Conservation (phyloP, 202 grass and related monocot genomes). For the Sporobolus alterniflorus region DNA sequence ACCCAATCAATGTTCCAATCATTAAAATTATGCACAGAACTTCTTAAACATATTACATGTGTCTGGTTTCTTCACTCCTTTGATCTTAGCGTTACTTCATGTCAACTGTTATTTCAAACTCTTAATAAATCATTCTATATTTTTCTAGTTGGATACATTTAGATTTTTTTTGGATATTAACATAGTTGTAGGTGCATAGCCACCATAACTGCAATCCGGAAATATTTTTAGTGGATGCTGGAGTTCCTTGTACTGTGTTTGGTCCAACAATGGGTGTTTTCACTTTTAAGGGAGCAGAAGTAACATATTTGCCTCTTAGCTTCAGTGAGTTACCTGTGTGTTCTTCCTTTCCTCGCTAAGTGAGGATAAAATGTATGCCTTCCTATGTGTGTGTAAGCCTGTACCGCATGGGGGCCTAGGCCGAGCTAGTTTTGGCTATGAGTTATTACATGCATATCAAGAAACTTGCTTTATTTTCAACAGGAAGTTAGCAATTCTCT, state of each 20-base stretch:
- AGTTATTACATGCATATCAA: not conserved
- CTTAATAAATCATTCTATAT: not conserved
- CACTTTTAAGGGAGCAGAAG: not conserved
- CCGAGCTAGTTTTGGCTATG: not conserved
- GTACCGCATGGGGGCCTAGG: not conserved
- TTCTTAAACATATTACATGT: not conserved
- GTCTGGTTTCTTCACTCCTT: slow-evolving; percentile 1
- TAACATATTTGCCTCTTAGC: not conserved
- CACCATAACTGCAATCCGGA: not conserved
- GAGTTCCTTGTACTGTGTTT: not conserved
- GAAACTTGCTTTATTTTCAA: not conserved
- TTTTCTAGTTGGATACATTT: not conserved
- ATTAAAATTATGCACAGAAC: not conserved
- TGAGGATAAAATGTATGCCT: not conserved
- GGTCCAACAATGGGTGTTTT: not conserved
- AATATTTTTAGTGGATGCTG: not conserved
- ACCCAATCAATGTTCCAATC: not conserved
- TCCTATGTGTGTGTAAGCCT: not conserved
- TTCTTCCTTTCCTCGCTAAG: not conserved
- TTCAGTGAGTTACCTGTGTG: not conserved
- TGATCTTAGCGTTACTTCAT: not conserved
- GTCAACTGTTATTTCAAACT: not conserved
- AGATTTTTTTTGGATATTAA: not conserved
- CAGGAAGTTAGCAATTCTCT: not conserved
- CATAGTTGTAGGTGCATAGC: not conserved